Conservation (phyloP, 257 asterid genomes). For the Ligustrum vulgare region DNA sequence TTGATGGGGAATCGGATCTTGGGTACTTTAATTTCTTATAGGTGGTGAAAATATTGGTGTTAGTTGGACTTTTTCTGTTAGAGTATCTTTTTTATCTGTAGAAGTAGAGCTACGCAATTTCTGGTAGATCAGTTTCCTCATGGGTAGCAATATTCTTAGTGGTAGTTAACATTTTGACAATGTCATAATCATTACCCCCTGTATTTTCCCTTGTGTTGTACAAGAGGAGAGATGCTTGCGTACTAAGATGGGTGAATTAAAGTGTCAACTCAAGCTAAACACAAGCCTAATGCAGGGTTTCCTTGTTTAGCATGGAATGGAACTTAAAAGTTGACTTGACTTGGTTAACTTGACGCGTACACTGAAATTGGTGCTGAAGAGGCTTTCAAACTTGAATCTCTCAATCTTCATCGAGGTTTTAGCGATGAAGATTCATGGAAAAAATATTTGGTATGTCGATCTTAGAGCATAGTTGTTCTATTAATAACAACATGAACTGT, state of each 20-base stretch:
- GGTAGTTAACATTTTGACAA: constrained; percentile 58
- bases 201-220: constrained; percentile 83
- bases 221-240: constrained; percentile 64
- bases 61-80: not conserved
- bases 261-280: constrained; percentile 41
- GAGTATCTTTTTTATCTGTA: constrained; percentile 1
- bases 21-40: not conserved
- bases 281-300: constrained; percentile 30
- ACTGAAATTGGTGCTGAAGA: constrained; percentile 21
- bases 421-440: constrained; percentile 27
- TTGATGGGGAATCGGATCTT: not conserved
- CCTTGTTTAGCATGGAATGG: constrained; percentile 36
- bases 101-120: constrained; percentile 33
- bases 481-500: constrained; percentile 2
- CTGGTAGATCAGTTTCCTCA: constrained; percentile 43
- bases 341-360: constrained; percentile 29
- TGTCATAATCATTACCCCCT: constrained; percentile 65
- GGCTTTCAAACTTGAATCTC: constrained; percentile 25
- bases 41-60: constrained; percentile 18
- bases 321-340: constrained; percentile 32
- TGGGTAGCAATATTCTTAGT: constrained; percentile 54
- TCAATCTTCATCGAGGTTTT: constrained; percentile 24
- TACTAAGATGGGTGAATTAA: constrained; percentile 38
- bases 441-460: constrained; percentile 24
- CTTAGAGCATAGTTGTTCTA: not conserved